Evolutionary conservation across 2,329 filamentous ascomycete species (phyloP).

Genomic region (Hymenoscyphus infarciens): DNA sequence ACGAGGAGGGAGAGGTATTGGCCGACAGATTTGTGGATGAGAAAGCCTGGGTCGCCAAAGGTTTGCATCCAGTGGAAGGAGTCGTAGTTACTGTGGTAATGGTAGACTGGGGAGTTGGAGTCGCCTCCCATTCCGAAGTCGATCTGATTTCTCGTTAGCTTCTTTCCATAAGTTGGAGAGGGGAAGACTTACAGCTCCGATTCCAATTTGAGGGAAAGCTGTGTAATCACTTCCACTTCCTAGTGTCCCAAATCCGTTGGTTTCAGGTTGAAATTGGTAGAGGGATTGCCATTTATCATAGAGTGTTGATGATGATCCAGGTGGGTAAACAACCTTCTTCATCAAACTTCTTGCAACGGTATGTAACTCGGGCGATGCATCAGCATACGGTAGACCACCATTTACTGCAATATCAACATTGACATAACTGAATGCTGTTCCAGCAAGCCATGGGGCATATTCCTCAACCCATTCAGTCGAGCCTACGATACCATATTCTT

Average conservation of each 20-base stretch:
- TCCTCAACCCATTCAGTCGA: constrained; percentile 83
- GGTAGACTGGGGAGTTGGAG: constrained; percentile 50
- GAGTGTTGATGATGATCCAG: constrained; percentile 39
- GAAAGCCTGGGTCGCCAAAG: constrained; percentile 60
- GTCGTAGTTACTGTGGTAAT: constrained; percentile 81
- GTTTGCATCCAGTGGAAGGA: constrained; percentile 76
- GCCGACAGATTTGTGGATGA: constrained; percentile 52
- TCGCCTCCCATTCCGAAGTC: constrained; percentile 50
- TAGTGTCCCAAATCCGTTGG: constrained; percentile 39
- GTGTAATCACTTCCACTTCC: constrained; percentile 64
- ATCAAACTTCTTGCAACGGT: neutral
- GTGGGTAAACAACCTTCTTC: constrained; percentile 35
- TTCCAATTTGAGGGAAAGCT: constrained; percentile 50
- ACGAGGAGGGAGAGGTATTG: constrained; percentile 48
- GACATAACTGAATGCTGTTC: constrained; percentile 34
- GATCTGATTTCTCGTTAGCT: constrained; percentile 37
- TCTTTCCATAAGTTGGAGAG: neutral
- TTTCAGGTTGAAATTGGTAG: constrained; percentile 4
- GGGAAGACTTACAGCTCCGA: constrained; percentile 21
- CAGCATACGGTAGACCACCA: constrained; percentile 2
- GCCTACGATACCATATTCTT: constrained; percentile 74
- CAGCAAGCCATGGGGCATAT: constrained; percentile 66
- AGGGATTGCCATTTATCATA: constrained; percentile 22
- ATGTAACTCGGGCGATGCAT: constrained; percentile 5
- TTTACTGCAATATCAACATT: constrained; percentile 16